Evolutionary conservation across 805 yeast species (phyloP).

Genomic region (Wickerhamiella sorbophila): DNA sequence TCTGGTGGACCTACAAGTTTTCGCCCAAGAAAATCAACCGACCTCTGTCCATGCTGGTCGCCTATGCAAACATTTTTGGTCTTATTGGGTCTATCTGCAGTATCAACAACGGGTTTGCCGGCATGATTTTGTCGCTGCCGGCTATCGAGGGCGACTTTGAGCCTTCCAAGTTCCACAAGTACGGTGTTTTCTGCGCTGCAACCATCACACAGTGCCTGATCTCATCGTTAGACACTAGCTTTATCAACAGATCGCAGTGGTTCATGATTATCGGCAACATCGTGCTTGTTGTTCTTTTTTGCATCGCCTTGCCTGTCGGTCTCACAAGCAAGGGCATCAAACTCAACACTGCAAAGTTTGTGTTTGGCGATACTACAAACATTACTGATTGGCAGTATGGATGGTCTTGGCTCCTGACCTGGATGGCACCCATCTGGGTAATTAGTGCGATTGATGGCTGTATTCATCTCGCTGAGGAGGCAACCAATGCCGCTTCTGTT

Average conservation of each 20-base stretch:
- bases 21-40: constrained; percentile 40
- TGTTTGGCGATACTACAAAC: constrained; percentile 40
- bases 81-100: constrained; percentile 52
- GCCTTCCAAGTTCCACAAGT: constrained; percentile 38
- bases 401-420: constrained; percentile 38
- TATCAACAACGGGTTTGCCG: constrained; percentile 47
- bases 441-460: constrained; percentile 60
- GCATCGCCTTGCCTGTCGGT: constrained; percentile 52
- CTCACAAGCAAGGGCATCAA: constrained; percentile 10
- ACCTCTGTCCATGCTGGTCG: constrained; percentile 45
- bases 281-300: constrained; percentile 35
- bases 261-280: constrained; percentile 41
- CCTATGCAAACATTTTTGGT: constrained; percentile 51
- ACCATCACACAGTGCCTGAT: constrained; percentile 36
- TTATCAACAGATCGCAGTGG: constrained; percentile 43
- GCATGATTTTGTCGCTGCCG: constrained; percentile 24
- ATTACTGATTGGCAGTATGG: constrained; percentile 51
- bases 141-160: constrained; percentile 27
- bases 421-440: constrained; percentile 27
- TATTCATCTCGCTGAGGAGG: constrained; percentile 55
- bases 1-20: constrained; percentile 54
- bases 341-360: constrained; percentile 36
- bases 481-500: constrained; percentile 45
- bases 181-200: constrained; percentile 53
- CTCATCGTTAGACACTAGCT: constrained; percentile 43